Evolutionary conservation across 495 filamentous ascomycete species (phyloP).

Genomic region (Talaromyces stipitatus): DNA sequence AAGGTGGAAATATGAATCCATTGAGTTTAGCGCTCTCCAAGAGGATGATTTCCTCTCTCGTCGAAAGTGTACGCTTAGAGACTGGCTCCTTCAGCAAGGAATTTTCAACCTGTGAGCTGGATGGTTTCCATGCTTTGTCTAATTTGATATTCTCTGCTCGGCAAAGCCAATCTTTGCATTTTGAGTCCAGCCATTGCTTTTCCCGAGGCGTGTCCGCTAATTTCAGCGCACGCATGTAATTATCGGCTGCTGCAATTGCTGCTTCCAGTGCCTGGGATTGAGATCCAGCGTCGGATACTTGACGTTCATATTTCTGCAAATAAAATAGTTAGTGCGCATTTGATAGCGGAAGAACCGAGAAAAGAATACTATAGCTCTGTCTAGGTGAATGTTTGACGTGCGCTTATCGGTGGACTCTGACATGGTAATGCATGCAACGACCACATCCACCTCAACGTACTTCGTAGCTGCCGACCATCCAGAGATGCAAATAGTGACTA

Average conservation of each 20-base stretch:
- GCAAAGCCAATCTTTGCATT: conserved; percentile 57
- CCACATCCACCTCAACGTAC: not conserved
- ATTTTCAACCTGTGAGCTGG: conserved; percentile 11
- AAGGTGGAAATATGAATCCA: conserved; percentile 74
- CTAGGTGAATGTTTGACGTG: not conserved
- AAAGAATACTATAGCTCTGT: conserved; percentile 1
- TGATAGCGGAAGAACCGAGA: not conserved
- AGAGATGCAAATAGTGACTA: not conserved
- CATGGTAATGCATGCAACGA: not conserved
- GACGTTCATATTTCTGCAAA: conserved; percentile 52
- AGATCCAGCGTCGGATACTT: conserved; percentile 44
- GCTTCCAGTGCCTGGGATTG: conserved; percentile 63
- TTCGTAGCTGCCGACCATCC: not conserved
- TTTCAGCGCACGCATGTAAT: conserved; percentile 66
- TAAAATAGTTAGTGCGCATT: conserved; percentile 12
- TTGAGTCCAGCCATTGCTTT: conserved; percentile 49
- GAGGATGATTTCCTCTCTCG: conserved; percentile 70
- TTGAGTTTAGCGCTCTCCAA: conserved; percentile 71
- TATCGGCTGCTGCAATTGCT: conserved; percentile 65
- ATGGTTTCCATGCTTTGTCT: conserved; percentile 26
- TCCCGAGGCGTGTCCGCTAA: conserved; percentile 45
- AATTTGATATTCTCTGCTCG: conserved; percentile 68
- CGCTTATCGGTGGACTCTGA: not conserved
- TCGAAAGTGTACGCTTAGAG: conserved; percentile 57
- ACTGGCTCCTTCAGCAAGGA: conserved; percentile 18